These are phyloP conservation scores for Fusarium mexicanum DNA, from an alignment of 2,329 filamentous ascomycete genomes.

Conservation along the genomic window DNA sequence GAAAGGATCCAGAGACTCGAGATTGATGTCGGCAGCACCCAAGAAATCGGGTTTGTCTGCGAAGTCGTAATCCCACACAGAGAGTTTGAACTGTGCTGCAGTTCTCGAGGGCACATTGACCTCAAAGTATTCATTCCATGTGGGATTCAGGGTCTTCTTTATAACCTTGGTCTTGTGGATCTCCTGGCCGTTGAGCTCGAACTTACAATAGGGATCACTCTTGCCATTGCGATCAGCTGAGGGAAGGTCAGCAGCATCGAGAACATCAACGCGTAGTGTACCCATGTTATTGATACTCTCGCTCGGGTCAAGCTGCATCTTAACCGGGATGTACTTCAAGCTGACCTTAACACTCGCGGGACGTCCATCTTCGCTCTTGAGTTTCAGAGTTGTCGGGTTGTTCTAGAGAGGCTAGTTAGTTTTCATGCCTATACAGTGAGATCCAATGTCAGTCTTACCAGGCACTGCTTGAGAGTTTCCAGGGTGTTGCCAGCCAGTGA, in stretches of 20 bases:
- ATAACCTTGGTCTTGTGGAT: constrained; percentile 95
- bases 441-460: constrained; percentile 64
- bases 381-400: constrained; percentile 83
- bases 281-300: constrained; percentile 99
- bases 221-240: constrained; percentile 95
- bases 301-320: constrained; percentile 91
- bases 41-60: constrained; percentile 92
- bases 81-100: constrained; percentile 81
- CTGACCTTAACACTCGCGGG: constrained; percentile 83
- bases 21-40: constrained; percentile 79
- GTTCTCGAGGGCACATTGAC: constrained; percentile 83
- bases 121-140: constrained; percentile 98
- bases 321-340: constrained; percentile 92
- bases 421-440: neutral
- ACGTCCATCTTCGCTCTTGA: constrained; percentile 80
- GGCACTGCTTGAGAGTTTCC: constrained; percentile 85
- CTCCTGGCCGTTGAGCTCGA: constrained; percentile 87
- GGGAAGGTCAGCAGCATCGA: constrained; percentile 88
- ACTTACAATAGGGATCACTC: constrained; percentile 97
- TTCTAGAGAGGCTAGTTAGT: constrained; percentile 64
- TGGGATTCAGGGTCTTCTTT: constrained; percentile 95
- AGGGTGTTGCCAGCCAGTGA: constrained; percentile 87
- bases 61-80: constrained; percentile 96
- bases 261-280: constrained; percentile 88
- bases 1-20: constrained; percentile 87